phyloP scores from a whole-genome alignment of 352 stramenopile genomes.

The Pythium brachiatum region DNA sequence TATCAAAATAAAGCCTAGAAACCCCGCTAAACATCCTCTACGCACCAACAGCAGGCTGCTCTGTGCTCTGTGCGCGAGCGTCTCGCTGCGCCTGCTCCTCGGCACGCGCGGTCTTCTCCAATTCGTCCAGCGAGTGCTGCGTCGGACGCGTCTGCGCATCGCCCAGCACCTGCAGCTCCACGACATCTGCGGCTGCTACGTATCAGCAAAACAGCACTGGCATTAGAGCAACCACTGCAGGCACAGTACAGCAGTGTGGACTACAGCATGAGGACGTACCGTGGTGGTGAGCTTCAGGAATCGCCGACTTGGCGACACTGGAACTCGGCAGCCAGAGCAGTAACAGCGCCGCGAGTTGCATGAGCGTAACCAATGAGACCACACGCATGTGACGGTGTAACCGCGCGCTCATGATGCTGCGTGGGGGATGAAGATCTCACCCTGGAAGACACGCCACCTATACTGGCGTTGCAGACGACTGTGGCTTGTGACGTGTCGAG shows the following conservation, averaged over 20 bases:
- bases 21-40: neutral
- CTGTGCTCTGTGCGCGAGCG: neutral
- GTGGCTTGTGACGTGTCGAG: neutral
- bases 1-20: neutral
- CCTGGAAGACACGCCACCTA: neutral
- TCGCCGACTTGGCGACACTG: neutral
- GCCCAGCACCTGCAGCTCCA: constrained; percentile 25
- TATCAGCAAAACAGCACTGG: neutral
- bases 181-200: neutral
- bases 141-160: constrained; percentile 17
- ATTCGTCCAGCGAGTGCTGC: constrained; percentile 18
- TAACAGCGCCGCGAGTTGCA: constrained; percentile 12
- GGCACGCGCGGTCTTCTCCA: constrained; percentile 17
- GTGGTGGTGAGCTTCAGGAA: neutral
- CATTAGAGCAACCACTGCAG: no score
- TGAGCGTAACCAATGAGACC: neutral
- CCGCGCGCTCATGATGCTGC: neutral
- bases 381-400: neutral
- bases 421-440: neutral
- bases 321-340: constrained; percentile 11
- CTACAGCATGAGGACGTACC: neutral
- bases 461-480: neutral
- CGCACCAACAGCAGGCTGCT: constrained; percentile 21
- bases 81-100: constrained; percentile 19
- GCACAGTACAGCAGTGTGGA: no score